Percentiles rank a stretch among this genome's conserved stretches.
These are phyloP conservation scores for Plasmodium berghei DNA, from an alignment of 169 alveolate species.

Conservation along the genomic window DNA sequence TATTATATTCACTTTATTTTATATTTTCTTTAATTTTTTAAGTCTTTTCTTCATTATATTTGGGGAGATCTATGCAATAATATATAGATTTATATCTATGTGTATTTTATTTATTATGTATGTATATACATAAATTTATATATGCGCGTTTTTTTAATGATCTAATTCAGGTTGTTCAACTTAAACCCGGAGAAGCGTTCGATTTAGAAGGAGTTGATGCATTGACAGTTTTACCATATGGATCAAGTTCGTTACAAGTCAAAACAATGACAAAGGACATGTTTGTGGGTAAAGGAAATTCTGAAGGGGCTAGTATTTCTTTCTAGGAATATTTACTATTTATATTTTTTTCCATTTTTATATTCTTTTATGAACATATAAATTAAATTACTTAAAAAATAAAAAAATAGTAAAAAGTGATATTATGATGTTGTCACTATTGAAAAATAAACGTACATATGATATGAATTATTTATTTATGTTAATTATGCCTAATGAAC, in stretches of 20 bases:
- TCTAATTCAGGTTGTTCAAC: slow-evolving; percentile 36
- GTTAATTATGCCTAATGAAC: no score
- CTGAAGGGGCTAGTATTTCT: slow-evolving; percentile 79
- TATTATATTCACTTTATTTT: not conserved
- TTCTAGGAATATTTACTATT: slow-evolving; percentile 25
- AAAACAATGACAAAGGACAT: slow-evolving; percentile 76
- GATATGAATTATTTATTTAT: no score
- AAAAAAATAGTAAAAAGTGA: no score
- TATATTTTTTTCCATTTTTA: not conserved
- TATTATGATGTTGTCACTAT: no score
- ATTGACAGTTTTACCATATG: slow-evolving; percentile 75
- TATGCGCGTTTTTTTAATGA: slow-evolving; percentile 3
- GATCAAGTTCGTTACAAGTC: slow-evolving; percentile 76
- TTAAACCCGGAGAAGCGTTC: slow-evolving; percentile 26
- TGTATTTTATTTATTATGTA: not conserved
- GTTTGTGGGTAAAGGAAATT: slow-evolving; percentile 76
- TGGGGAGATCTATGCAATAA: not conserved
- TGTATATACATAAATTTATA: not conserved
- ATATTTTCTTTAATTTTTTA: not conserved
- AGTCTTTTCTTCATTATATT: not conserved
- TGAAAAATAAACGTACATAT: no score
- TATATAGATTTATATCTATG: not conserved
- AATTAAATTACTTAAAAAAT: not conserved
- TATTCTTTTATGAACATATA: slow-evolving; percentile 25
- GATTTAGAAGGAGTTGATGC: slow-evolving; percentile 67